Percentiles rank a stretch among this genome's conserved stretches.
Evolutionary conservation across 2,329 filamentous ascomycete species (phyloP).

Genomic region (Hymenotorrendiella dingleyae): DNA sequence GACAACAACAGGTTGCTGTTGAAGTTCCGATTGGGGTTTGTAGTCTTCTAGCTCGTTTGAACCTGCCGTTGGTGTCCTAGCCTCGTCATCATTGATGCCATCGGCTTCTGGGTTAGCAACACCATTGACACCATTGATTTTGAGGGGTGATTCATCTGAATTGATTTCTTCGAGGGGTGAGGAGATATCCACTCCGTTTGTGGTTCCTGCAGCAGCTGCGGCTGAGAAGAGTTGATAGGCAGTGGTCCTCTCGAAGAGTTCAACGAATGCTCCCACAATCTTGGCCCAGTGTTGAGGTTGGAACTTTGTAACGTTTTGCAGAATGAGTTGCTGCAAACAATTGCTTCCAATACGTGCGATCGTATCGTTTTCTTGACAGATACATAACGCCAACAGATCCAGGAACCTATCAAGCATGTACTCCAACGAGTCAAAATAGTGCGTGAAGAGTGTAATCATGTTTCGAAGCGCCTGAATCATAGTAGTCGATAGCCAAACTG

Average conservation of each 20-base stretch:
- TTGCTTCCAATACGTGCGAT: conserved; percentile 97
- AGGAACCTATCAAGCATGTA: conserved; percentile 99
- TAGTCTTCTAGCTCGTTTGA: conserved; percentile 64
- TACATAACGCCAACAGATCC: conserved; percentile 88
- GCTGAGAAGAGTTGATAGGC: conserved; percentile 93
- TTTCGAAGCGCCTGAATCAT: conserved; percentile 98
- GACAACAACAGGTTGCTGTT: conserved; percentile 86
- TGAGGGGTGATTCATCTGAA: conserved; percentile 48
- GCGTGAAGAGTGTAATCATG: conserved; percentile 97
- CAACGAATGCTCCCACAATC: conserved; percentile 92
- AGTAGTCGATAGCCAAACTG: conserved; percentile 97
- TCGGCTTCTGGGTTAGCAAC: conserved; percentile 28
- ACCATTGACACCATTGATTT: conserved; percentile 51
- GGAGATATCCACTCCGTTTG: conserved; percentile 46
- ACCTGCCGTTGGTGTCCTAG: conserved; percentile 22
- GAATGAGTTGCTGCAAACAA: conserved; percentile 89
- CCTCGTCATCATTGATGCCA: conserved; percentile 28
- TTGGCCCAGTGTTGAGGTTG: conserved; percentile 82
- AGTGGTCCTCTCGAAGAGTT: conserved; percentile 90
- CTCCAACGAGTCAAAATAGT: conserved; percentile 93
- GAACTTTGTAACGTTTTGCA: conserved; percentile 96
- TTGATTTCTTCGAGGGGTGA: conserved; percentile 24
- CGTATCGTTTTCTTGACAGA: conserved; percentile 98
- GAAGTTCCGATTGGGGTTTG: conserved; percentile 66
- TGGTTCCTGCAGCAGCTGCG: conserved; percentile 47